phyloP scores from a whole-genome alignment of 2,329 filamentous ascomycete genomes.

The Didymella glomerata region DNA sequence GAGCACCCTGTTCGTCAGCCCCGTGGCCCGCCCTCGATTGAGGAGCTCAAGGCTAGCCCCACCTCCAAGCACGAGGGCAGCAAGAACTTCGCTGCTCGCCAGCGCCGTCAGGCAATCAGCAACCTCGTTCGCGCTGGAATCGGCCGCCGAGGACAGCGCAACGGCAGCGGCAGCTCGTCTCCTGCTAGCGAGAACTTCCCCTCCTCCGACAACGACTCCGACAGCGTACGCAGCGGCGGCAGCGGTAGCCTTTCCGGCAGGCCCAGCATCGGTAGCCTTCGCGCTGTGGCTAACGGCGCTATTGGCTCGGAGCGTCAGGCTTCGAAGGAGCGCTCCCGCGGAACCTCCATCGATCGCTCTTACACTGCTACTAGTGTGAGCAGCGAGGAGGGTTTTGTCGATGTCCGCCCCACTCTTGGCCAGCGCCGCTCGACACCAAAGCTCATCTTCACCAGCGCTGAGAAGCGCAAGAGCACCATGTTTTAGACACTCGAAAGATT shows the following conservation, averaged over 20 bases:
- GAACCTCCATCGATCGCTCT: slow-evolving; percentile 50
- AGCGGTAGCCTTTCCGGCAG: slow-evolving; percentile 84
- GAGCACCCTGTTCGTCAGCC: slow-evolving; percentile 95
- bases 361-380: slow-evolving; percentile 71
- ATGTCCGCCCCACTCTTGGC: slow-evolving; percentile 62
- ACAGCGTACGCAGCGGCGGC: slow-evolving; percentile 65
- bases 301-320: slow-evolving; percentile 86
- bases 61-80: slow-evolving; percentile 94
- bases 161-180: slow-evolving; percentile 79
- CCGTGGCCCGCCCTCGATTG: slow-evolving; percentile 86
- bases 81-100: slow-evolving; percentile 94
- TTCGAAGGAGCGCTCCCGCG: slow-evolving; percentile 49
- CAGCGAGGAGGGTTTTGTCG: slow-evolving; percentile 68
- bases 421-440: slow-evolving; percentile 82
- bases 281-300: slow-evolving; percentile 80
- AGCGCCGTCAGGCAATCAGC: slow-evolving; percentile 88
- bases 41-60: slow-evolving; percentile 88
- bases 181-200: slow-evolving; percentile 87
- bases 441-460: slow-evolving; percentile 85
- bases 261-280: slow-evolving; percentile 75
- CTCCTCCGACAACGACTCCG: slow-evolving; percentile 70
- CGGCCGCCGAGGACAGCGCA: slow-evolving; percentile 77
- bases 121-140: slow-evolving; percentile 90
- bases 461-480: slow-evolving; percentile 83
- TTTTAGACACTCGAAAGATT: slow-evolving; percentile 56